phyloP scores from a whole-genome alignment of 768 basidiomycete genomes.

The Suillus weaverae region DNA sequence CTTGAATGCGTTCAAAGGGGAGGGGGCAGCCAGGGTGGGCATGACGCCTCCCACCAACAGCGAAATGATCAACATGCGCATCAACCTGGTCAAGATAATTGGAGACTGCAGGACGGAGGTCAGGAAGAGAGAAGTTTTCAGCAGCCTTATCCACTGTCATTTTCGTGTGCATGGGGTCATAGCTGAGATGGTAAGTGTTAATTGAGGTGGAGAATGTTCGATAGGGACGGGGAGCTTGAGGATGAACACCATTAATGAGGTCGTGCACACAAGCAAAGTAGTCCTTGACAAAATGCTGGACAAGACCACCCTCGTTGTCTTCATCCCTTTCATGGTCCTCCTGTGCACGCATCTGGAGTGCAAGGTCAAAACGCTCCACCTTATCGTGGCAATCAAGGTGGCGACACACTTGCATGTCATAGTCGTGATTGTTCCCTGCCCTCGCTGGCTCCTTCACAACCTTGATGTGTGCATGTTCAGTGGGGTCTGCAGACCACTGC shows the following conservation, averaged over 20 bases:
- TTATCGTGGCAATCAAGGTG: conserved; percentile 2
- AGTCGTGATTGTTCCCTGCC: conserved; percentile 8
- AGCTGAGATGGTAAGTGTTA: not conserved
- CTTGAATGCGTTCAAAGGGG: conserved; percentile 24
- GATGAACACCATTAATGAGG: not conserved
- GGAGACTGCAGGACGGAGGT: not conserved
- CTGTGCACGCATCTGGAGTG: not conserved
- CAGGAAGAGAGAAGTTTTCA: not conserved
- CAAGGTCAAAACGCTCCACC: not conserved
- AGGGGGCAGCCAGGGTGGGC: conserved; percentile 4
- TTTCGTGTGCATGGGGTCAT: not conserved
- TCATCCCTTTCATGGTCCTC: not conserved
- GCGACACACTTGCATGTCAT: not conserved
- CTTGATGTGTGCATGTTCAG: conserved; percentile 8
- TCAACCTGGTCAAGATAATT: not conserved
- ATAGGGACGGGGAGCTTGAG: not conserved
- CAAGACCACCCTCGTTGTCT: not conserved
- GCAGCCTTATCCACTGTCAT: not conserved
- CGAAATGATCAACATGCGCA: not conserved
- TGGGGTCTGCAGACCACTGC: conserved; percentile 13
- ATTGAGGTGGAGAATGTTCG: not conserved
- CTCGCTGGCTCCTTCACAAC: conserved; percentile 5
- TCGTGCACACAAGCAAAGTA: not conserved
- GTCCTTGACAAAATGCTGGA: not conserved
- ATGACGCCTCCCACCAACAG: not conserved